phyloP scores from a whole-genome alignment of 352 stramenopile species.

The Pythium aquatile region DNA sequence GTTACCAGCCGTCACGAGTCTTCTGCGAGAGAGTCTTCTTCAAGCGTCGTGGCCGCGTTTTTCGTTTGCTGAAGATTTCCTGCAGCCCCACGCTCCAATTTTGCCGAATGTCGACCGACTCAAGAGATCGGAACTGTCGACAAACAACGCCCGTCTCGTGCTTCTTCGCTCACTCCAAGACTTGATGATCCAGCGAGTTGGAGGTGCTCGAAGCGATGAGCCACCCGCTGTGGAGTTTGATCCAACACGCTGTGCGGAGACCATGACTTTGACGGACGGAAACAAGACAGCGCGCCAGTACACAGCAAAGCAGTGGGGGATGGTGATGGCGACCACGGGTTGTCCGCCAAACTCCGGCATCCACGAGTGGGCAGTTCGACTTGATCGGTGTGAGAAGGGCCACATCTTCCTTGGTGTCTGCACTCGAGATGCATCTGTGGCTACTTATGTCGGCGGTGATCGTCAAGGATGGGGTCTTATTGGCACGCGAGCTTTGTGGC shows the following conservation, averaged over 20 bases:
- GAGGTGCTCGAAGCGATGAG: slow-evolving; percentile 68
- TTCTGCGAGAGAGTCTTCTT: slow-evolving; percentile 69
- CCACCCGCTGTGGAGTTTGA: slow-evolving; percentile 85
- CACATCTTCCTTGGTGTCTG: slow-evolving; percentile 90
- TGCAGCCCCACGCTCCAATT: slow-evolving; percentile 63
- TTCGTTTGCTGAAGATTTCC: slow-evolving; percentile 58
- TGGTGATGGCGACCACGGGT: slow-evolving; percentile 85
- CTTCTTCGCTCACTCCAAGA: slow-evolving; percentile 83
- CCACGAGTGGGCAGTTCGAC: slow-evolving; percentile 84
- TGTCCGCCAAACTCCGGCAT: slow-evolving; percentile 83
- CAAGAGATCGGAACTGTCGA: slow-evolving; percentile 16
- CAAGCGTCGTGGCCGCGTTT: slow-evolving; percentile 52
- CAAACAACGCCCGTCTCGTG: slow-evolving; percentile 51
- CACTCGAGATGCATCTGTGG: slow-evolving; percentile 81
- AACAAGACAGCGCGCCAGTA: slow-evolving; percentile 88
- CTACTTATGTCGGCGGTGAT: slow-evolving; percentile 88
- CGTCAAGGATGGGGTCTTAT: slow-evolving; percentile 88
- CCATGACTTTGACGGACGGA: slow-evolving; percentile 83
- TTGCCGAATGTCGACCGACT: slow-evolving; percentile 59
- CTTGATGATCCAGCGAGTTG: slow-evolving; percentile 79
- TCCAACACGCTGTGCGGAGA: slow-evolving; percentile 82
- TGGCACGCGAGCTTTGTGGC: slow-evolving; percentile 85
- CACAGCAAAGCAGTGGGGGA: slow-evolving; percentile 89
- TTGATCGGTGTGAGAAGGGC: slow-evolving; percentile 88
- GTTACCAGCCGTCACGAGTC: slow-evolving; percentile 52